A percentile compares a stretch with the other conserved stretches of the same genome.
Conservation (phyloP, 2,329 filamentous ascomycete genomes). For the Cercospora zeina region DNA sequence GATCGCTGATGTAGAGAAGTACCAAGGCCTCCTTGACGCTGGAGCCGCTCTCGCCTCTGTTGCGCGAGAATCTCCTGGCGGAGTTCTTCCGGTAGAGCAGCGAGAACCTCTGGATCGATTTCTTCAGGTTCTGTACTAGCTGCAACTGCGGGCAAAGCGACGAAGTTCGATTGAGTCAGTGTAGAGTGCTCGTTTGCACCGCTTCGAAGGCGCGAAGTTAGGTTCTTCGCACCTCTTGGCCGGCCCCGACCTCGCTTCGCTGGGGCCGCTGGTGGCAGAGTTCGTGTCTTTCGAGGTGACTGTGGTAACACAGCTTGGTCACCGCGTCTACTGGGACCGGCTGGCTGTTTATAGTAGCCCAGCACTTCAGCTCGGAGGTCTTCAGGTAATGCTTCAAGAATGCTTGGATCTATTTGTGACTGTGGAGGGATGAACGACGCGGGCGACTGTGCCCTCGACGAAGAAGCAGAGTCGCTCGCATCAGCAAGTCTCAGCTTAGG, state of each 20-base stretch:
- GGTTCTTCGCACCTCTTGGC: slow-evolving; percentile 34
- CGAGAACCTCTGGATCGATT: slow-evolving; percentile 71
- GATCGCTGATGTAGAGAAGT: slow-evolving; percentile 37
- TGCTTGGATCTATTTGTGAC: slow-evolving; percentile 80
- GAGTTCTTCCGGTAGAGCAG: slow-evolving; percentile 78
- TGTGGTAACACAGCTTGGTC: slow-evolving; percentile 43
- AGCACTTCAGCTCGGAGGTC: slow-evolving; percentile 84
- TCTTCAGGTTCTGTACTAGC: slow-evolving; percentile 48
- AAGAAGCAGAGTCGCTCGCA: slow-evolving; percentile 30
- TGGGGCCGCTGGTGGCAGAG: slow-evolving; percentile 57
- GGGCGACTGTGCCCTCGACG: slow-evolving; percentile 33
- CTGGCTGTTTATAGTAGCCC: slow-evolving; percentile 60
- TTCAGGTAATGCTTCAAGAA: slow-evolving; percentile 77
- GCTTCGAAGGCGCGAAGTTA: slow-evolving; percentile 52
- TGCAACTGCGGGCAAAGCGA: slow-evolving; percentile 41
- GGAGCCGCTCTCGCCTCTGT: slow-evolving; percentile 62
- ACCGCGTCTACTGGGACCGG: slow-evolving; percentile 37
- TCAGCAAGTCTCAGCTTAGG: slow-evolving; percentile 11
- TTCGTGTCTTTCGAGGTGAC: slow-evolving; percentile 59
- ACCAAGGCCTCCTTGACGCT: slow-evolving; percentile 49
- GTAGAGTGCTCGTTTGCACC: slow-evolving; percentile 49
- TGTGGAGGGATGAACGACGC: slow-evolving; percentile 55
- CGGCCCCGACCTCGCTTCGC: slow-evolving; percentile 65
- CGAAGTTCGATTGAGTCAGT: slow-evolving; percentile 74
- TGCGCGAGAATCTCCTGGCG: slow-evolving; percentile 76